Evolutionary conservation across 140 eudicot genomes (phyloP).

Genomic region (Oenanthe javanica): DNA sequence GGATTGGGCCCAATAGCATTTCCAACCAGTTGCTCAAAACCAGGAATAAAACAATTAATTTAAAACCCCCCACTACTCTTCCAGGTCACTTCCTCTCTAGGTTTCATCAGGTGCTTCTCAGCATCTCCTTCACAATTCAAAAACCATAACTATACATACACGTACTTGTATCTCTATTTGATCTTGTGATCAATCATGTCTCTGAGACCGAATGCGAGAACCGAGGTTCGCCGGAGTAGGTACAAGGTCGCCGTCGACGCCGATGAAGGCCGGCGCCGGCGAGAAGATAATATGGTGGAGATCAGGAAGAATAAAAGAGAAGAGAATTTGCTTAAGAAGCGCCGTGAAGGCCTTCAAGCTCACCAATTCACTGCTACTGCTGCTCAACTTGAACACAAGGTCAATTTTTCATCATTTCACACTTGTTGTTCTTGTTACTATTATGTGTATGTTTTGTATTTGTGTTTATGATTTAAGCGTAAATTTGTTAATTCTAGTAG

Average conservation of each 20-base stretch:
- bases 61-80: neutral
- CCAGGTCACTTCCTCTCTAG: neutral
- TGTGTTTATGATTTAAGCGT: too few species aligned
- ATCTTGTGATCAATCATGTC: conserved; percentile 40
- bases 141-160: neutral
- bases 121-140: neutral
- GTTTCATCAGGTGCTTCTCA: neutral
- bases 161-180: neutral
- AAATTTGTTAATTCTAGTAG: too few species aligned
- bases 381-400: conserved; percentile 4
- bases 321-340: conserved; percentile 78
- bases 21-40: too few species aligned
- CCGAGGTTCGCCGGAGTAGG: conserved; percentile 74
- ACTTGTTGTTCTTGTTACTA: neutral
- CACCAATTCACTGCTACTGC: neutral
- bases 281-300: conserved; percentile 90
- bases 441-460: neutral
- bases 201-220: conserved; percentile 64
- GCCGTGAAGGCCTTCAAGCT: conserved; percentile 38
- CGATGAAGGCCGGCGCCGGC: conserved; percentile 80
- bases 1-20: neutral
- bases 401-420: neutral
- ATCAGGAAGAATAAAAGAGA: conserved; percentile 75
- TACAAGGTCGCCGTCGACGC: conserved; percentile 92
- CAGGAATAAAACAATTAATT: neutral